Conservation (phyloP, 1,284 basidiomycete species). For the Microbotryum intermedium region DNA sequence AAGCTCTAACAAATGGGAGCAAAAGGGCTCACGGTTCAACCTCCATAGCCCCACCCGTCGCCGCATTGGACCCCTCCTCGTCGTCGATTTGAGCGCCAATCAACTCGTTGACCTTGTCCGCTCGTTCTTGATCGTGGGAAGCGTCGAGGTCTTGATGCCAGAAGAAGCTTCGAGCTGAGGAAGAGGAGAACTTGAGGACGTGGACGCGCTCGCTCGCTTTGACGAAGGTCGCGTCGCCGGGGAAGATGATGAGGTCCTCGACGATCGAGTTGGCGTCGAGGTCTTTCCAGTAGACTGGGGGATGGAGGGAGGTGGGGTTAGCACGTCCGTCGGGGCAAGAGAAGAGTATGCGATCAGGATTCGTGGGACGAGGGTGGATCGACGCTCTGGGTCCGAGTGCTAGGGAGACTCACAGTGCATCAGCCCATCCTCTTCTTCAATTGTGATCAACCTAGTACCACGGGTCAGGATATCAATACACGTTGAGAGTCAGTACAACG, state of each 20-base stretch:
- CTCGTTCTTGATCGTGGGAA: constrained; percentile 14
- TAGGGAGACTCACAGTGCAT: constrained; percentile 26
- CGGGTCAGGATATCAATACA: not conserved
- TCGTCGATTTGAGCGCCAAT: constrained; percentile 27
- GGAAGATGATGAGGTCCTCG: constrained; percentile 30
- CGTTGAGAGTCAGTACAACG: not conserved
- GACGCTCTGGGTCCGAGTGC: too few relatives aligned
- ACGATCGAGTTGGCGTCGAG: constrained; percentile 25
- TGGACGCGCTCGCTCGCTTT: constrained; percentile 29
- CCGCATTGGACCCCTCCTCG: constrained; percentile 3
- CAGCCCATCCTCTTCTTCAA: constrained; percentile 34
- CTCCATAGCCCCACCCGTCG: constrained; percentile 22
- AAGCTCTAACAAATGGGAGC: not conserved
- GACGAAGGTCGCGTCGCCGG: constrained; percentile 23
- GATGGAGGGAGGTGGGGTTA: not conserved
- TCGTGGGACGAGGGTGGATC: not conserved
- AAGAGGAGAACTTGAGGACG: constrained; percentile 35
- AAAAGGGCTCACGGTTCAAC: constrained; percentile 27
- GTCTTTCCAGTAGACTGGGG: constrained; percentile 32
- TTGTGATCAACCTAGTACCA: constrained; percentile 21
- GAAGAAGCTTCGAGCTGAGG: constrained; percentile 33
- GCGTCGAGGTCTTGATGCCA: constrained; percentile 35
- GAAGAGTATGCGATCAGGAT: not conserved
- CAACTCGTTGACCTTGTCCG: constrained; percentile 31
- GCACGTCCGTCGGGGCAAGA: not conserved